Conservation (phyloP, 352 stramenopile genomes). For the Globisporangium takayamanum region DNA sequence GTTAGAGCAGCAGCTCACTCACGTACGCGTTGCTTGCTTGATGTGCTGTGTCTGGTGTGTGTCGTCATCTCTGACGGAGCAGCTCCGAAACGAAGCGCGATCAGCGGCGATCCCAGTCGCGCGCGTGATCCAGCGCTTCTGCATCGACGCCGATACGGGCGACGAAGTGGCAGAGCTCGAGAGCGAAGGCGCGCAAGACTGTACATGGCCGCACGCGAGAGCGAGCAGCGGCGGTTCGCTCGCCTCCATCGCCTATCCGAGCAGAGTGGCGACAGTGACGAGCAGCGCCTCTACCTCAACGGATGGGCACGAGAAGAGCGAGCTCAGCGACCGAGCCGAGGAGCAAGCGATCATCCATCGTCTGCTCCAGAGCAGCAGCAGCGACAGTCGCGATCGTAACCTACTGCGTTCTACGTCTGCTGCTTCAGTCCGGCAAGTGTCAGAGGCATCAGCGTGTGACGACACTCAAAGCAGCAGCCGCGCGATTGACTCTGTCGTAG, state of each 20-base stretch:
- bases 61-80: background rate
- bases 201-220: background rate
- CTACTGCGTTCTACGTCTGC: background rate
- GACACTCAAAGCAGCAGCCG: background rate
- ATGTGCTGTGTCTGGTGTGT: background rate
- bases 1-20: background rate
- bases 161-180: conserved; percentile 14
- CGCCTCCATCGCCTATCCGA: background rate
- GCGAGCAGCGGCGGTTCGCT: background rate
- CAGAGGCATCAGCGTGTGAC: too few relatives aligned
- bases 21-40: background rate
- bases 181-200: background rate
- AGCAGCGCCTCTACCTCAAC: too few relatives aligned
- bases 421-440: too few relatives aligned
- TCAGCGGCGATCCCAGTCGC: conserved; percentile 32
- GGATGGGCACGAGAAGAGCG: background rate
- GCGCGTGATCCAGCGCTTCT: conserved; percentile 35
- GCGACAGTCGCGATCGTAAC: background rate
- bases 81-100: conserved; percentile 35
- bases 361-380: conserved; percentile 2
- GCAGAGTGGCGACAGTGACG: background rate
- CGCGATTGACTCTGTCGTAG: too few relatives aligned
- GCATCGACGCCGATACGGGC: conserved; percentile 46
- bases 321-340: background rate
- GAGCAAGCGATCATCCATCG: conserved; percentile 10